Conservation (phyloP, 2,329 filamentous ascomycete genomes). For the Alternaria ventricosa region DNA sequence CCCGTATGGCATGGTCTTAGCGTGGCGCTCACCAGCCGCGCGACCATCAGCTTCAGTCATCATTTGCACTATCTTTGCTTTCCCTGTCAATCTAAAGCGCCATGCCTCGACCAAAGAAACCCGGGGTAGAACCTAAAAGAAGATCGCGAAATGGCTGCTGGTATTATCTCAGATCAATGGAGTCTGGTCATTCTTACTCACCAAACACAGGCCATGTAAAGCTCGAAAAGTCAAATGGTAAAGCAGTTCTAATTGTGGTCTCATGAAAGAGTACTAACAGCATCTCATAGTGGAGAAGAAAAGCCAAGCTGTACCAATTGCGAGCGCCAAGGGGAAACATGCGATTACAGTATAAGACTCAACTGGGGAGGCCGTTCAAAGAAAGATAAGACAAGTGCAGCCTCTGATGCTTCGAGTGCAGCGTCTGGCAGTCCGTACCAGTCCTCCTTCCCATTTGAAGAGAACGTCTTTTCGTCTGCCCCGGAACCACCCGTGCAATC, state of each 20-base stretch:
- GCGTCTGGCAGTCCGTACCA: constrained; percentile 38
- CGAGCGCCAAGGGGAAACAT: constrained; percentile 71
- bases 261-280: constrained; percentile 18
- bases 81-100: not conserved
- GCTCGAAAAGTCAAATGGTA: constrained; percentile 79
- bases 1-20: not conserved
- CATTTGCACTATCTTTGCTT: not conserved
- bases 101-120: constrained; percentile 72
- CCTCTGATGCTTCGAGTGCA: constrained; percentile 32
- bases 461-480: constrained; percentile 27
- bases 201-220: constrained; percentile 73
- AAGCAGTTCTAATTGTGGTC: constrained; percentile 9
- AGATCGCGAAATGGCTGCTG: constrained; percentile 73
- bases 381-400: constrained; percentile 56
- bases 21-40: not conserved
- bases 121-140: constrained; percentile 69
- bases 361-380: constrained; percentile 80
- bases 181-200: not conserved
- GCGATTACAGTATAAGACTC: constrained; percentile 80
- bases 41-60: not conserved
- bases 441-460: constrained; percentile 38
- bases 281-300: constrained; percentile 67
- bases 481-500: constrained; percentile 21
- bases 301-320: constrained; percentile 77
- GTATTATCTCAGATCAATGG: constrained; percentile 47